Evolutionary conservation across 2,329 filamentous ascomycete species (phyloP).

Genomic region (Sphaerostilbella broomeana): DNA sequence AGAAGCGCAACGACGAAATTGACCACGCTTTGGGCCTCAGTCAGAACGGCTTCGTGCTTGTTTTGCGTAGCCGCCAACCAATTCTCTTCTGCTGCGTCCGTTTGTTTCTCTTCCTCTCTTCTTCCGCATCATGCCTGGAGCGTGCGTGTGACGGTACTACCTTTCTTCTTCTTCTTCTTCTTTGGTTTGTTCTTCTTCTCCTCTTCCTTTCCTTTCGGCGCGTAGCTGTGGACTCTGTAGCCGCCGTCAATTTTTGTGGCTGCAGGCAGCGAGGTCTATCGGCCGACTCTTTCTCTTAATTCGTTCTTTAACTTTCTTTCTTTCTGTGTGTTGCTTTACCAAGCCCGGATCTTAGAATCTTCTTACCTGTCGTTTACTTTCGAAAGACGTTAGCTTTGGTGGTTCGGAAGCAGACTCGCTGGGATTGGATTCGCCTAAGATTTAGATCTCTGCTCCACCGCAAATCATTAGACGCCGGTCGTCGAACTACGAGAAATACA

Average conservation of each 20-base stretch:
- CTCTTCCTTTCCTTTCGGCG: background rate
- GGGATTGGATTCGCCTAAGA: too few species aligned
- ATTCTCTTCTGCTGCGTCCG: too few species aligned
- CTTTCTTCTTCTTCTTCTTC: background rate
- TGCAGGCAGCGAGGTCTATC: background rate
- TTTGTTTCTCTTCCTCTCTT: background rate
- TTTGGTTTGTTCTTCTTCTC: background rate
- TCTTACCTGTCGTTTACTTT: background rate
- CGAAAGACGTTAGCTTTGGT: background rate
- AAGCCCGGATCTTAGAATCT: slow-evolving; percentile 6
- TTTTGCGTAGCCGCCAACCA: background rate
- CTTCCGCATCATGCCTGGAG: background rate
- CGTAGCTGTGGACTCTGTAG: too few species aligned
- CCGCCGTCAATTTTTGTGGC: background rate
- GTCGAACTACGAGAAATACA: background rate
- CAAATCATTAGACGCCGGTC: slow-evolving; percentile 9
- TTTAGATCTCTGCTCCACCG: too few species aligned
- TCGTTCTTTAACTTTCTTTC: background rate
- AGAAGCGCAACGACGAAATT: background rate
- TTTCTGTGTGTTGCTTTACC: background rate
- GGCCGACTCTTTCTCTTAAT: background rate
- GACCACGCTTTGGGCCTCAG: background rate
- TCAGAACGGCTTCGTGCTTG: slow-evolving; percentile 2
- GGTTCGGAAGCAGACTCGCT: too few species aligned
- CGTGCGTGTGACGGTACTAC: background rate